Percentiles rank a stretch among this genome's conserved stretches.
These are phyloP conservation scores for Ananas comosus DNA, from an alignment of 176 grass and related monocot species.

Conservation along the genomic window DNA sequence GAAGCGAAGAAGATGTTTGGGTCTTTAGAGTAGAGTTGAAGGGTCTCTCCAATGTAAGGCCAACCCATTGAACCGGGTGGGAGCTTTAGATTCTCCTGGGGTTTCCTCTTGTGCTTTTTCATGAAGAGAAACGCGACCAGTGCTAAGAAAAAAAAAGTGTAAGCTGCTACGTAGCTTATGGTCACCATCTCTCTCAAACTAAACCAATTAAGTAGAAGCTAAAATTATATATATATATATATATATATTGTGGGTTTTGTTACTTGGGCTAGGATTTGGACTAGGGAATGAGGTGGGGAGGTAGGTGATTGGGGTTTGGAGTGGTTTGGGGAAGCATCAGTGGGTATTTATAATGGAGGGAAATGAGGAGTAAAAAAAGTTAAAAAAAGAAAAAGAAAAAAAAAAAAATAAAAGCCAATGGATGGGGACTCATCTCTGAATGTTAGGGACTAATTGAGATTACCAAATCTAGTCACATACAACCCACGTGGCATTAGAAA, in stretches of 20 bases:
- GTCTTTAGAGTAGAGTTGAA: conserved; percentile 45
- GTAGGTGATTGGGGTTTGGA: neutral
- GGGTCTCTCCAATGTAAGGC: conserved; percentile 54
- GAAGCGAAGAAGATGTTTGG: conserved; percentile 42
- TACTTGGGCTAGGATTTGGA: neutral
- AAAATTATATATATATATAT: too few relatives aligned
- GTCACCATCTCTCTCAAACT: neutral
- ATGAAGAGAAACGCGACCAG: neutral
- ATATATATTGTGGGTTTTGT: too few relatives aligned
- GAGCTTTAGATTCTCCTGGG: conserved; percentile 9
- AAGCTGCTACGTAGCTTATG: neutral
- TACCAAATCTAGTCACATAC: neutral
- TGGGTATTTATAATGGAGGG: neutral
- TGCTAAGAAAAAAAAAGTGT: conserved; percentile 11
- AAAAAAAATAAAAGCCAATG: neutral
- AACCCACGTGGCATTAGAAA: neutral
- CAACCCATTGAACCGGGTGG: conserved; percentile 50
- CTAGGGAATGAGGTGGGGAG: neutral
- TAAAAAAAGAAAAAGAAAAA: neutral
- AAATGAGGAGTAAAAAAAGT: neutral
- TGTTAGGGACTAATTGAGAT: neutral
- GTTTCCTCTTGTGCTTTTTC: neutral
- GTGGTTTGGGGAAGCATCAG: neutral
- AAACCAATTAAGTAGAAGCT: neutral
- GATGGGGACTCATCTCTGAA: neutral